These are phyloP conservation scores for Sporothrix phasma DNA, from an alignment of 2,329 filamentous ascomycete genomes.

Conservation along the genomic window DNA sequence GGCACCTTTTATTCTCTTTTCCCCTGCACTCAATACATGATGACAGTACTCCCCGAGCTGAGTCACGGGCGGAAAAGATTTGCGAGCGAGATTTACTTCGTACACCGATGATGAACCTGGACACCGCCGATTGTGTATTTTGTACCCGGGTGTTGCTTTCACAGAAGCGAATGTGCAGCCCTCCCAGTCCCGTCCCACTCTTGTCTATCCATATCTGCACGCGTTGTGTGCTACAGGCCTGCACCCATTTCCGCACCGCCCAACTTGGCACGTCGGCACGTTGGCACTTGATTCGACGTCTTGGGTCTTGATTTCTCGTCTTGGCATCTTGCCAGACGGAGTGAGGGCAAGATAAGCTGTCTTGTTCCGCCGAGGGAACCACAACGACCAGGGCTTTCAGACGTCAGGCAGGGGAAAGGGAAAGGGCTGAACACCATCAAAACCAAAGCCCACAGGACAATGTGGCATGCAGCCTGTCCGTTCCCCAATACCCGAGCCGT, in stretches of 20 bases:
- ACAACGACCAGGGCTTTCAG: neutral
- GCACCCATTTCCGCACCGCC: constrained; percentile 1
- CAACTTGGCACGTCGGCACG: constrained; percentile 10
- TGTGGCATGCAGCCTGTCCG: neutral
- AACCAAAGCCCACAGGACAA: neutral
- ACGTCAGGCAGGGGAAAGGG: neutral
- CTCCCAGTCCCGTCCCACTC: neutral
- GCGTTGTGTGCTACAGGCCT: neutral
- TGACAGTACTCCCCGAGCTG: too few relatives aligned
- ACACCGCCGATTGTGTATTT: neutral
- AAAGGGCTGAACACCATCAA: neutral
- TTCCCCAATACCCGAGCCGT: constrained; percentile 2
- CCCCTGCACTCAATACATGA: neutral
- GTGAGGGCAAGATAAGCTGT: neutral
- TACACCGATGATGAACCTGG: neutral
- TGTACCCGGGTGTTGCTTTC: neutral
- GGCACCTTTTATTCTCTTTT: neutral
- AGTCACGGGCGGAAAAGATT: neutral
- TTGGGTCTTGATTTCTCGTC: neutral
- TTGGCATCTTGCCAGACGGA: constrained; percentile 6
- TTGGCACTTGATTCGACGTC: constrained; percentile 13
- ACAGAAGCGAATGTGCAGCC: neutral
- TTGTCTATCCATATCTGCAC: neutral
- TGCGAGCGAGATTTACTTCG: constrained; percentile 10
- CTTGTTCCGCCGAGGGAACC: neutral